Conservation (phyloP, 768 basidiomycete genomes). For the Galerina marginata region DNA sequence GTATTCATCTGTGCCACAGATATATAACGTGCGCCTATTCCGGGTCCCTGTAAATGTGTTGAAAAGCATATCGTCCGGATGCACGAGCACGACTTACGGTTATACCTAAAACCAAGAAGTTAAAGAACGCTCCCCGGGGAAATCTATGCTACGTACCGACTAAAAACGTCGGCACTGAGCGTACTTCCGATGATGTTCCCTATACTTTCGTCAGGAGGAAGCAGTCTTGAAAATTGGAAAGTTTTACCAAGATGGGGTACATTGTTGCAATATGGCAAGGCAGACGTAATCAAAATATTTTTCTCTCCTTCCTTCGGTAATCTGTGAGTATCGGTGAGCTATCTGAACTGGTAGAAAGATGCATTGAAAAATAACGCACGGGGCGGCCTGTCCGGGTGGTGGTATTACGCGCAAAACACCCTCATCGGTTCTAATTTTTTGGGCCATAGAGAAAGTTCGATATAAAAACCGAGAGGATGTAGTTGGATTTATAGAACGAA, state of each 20-base stretch:
- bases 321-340: conserved; percentile 32
- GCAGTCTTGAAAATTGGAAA: neutral
- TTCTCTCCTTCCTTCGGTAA: conserved; percentile 83
- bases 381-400: conserved; percentile 54
- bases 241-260: conserved; percentile 89
- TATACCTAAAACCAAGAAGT: conserved; percentile 51
- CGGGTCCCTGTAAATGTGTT: conserved; percentile 55
- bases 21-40: conserved; percentile 89
- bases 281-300: conserved; percentile 93
- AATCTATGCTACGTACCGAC: conserved; percentile 65
- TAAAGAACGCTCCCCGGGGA: neutral
- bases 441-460: conserved; percentile 45
- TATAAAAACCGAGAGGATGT: neutral
- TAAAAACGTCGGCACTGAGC: conserved; percentile 96
- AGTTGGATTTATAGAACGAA: conserved; percentile 7
- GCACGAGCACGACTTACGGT: conserved; percentile 47
- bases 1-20: conserved; percentile 99
- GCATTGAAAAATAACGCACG: conserved; percentile 41
- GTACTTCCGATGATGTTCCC: conserved; percentile 96
- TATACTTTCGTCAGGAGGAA: conserved; percentile 22
- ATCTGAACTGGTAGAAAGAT: conserved; percentile 9
- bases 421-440: conserved; percentile 57
- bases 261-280: conserved; percentile 96
- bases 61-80: neutral
- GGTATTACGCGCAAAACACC: conserved; percentile 56